These are phyloP conservation scores for Cenchrus fungigraminus DNA, from an alignment of 176 grass and related monocot species.

Conservation along the genomic window DNA sequence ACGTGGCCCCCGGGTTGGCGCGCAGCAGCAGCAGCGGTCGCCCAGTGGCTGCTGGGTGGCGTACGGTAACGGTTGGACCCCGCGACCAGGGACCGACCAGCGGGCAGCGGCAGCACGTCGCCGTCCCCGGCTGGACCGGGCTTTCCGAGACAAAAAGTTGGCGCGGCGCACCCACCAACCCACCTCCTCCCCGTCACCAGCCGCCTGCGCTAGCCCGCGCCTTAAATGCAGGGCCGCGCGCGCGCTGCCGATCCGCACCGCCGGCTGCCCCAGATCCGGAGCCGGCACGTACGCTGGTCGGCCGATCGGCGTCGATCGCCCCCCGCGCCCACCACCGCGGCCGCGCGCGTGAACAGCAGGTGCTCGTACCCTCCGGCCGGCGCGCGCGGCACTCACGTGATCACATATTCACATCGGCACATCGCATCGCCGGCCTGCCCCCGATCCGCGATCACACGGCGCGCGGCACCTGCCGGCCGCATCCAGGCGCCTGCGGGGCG, in stretches of 20 bases:
- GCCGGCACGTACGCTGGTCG: slow-evolving; percentile 39
- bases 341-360: neutral
- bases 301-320: neutral
- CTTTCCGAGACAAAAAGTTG: slow-evolving; percentile 50
- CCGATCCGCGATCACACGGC: neutral
- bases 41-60: neutral
- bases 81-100: slow-evolving; percentile 44
- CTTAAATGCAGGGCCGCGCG: slow-evolving; percentile 18
- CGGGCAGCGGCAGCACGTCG: slow-evolving; percentile 51
- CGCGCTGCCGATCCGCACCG: slow-evolving; percentile 5
- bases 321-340: neutral
- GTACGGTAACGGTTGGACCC: slow-evolving; percentile 12
- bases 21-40: too few relatives aligned
- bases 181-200: neutral
- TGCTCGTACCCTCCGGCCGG: neutral
- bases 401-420: too few relatives aligned
- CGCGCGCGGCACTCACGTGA: slow-evolving; percentile 1
- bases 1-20: too few relatives aligned
- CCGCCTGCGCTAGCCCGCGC: neutral
- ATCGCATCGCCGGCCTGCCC: neutral
- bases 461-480: neutral
- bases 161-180: slow-evolving; percentile 34
- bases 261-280: slow-evolving; percentile 31
- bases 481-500: slow-evolving; percentile 20
- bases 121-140: slow-evolving; percentile 53